Base-by-base conservation (phyloP, 371 early-diverging fungal genomes). In the Zychaea mexicana region DNA sequence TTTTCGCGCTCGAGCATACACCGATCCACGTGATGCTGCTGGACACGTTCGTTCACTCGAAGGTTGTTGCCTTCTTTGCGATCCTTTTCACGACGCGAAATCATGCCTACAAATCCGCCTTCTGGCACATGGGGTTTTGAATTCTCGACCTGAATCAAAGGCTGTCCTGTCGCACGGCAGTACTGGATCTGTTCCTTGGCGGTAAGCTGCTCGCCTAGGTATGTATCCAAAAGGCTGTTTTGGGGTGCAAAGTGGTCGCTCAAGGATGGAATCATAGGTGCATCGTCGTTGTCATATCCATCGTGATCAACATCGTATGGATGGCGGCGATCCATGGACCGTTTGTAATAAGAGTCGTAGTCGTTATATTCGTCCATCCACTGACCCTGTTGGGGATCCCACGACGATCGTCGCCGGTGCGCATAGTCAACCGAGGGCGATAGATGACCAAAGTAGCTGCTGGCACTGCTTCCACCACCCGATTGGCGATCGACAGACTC, bases 111-210 rank as follows among this genome's bases (percentile, higher is more conserved):
- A 15, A 82, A 66, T 15, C 83, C 83, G 60, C 74, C 72, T 54
- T 73, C 65, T 22, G 83, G 79, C 12, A 70, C 61, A 6, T 59
- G 64, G n/a, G 78, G 66, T 54, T 79, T 82, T 17, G 54, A 30
- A 6, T 53, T 21, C 3, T 75, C 74, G 6, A 82, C 72, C 38
- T 82, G 77, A 31, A 82, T 79, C 28, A 82, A 55, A 19, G 83
- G 83, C 42, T 82, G 83, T 1, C 83, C 80, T 2, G 80, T 82
- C 5, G 78, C 80, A 42, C 73, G 74, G 26, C 78, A 78, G 63
- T 74, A 82, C 46, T 77, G 76, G 2, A 77, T 78, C 53, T 82
- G 83, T 52, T 82, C 83, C 55, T 78, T 79, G 21, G 78, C 83
- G 19, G 72, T 78, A 27, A 79, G 62, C 33, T 81, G 78, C 19